Conservation (phyloP, 768 basidiomycete species). For the Kwoniella pini region DNA sequence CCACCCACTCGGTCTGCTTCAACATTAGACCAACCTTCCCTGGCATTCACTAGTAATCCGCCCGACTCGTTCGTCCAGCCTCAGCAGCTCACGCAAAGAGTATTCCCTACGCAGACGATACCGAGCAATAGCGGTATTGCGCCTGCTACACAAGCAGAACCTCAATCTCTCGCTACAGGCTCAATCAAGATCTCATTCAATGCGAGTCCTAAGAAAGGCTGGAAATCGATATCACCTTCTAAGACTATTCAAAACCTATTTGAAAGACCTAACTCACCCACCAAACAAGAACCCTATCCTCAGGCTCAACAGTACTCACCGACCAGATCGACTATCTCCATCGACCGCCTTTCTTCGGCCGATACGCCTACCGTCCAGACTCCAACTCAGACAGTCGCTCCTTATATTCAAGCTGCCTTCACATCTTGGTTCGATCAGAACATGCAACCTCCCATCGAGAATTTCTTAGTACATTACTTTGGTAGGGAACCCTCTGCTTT, state of each 20-base stretch:
- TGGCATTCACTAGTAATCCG: not conserved
- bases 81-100: too few species aligned
- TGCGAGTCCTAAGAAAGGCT: slow-evolving; percentile 17
- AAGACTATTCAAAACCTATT: slow-evolving; percentile 28
- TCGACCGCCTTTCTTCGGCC: not conserved
- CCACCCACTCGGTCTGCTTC: not conserved
- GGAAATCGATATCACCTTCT: slow-evolving; percentile 15
- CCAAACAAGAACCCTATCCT: not conserved
- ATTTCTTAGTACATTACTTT: slow-evolving; percentile 43
- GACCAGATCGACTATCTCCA: not conserved
- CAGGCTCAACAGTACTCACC: not conserved
- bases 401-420: slow-evolving; percentile 47
- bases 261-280: slow-evolving; percentile 12
- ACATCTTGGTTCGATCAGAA: slow-evolving; percentile 32
- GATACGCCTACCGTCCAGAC: slow-evolving; percentile 1
- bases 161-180: not conserved
- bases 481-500: slow-evolving; percentile 23
- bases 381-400: slow-evolving; percentile 27
- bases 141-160: not conserved
- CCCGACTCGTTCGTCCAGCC: too few species aligned
- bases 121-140: too few species aligned
- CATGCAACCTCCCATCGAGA: slow-evolving; percentile 25
- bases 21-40: not conserved
- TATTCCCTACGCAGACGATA: too few species aligned
- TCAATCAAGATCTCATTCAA: slow-evolving; percentile 18